These are phyloP conservation scores for Suhomyces prunicola DNA, from an alignment of 805 yeast species.

Conservation along the genomic window DNA sequence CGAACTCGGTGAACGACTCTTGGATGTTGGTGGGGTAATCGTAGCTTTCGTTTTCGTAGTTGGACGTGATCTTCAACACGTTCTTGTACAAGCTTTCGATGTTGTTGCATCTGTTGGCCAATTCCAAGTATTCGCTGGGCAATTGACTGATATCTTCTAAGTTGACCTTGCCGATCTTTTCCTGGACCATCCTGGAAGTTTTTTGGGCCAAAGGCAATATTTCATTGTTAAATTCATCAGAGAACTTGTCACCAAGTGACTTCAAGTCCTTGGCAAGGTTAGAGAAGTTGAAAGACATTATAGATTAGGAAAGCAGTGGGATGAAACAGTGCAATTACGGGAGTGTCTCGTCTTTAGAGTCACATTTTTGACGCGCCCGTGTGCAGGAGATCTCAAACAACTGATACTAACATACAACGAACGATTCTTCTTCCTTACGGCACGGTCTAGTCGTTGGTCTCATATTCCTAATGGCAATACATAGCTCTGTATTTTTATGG, in stretches of 20 bases:
- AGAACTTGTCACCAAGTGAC: constrained; percentile 40
- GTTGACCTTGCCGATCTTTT: constrained; percentile 66
- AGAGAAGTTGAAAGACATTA: constrained; percentile 43
- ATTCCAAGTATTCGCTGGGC: constrained; percentile 71
- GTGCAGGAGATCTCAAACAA: not conserved
- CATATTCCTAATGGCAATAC: no score
- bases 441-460: no score
- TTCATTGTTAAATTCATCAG: constrained; percentile 54
- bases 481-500: no score
- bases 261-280: constrained; percentile 41
- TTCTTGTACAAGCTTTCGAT: constrained; percentile 42
- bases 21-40: constrained; percentile 77
- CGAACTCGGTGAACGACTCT: constrained; percentile 73
- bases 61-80: constrained; percentile 41
- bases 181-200: constrained; percentile 76
- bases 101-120: constrained; percentile 38
- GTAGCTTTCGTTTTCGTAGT: constrained; percentile 72
- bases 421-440: no score
- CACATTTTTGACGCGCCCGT: constrained; percentile 7
- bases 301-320: not conserved
- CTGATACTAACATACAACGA: no score
- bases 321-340: not conserved
- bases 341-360: not conserved
- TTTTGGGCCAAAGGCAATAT: constrained; percentile 69
- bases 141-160: constrained; percentile 70